Conservation (phyloP, 257 asterid genomes). For the Thymus mandschuricus region DNA sequence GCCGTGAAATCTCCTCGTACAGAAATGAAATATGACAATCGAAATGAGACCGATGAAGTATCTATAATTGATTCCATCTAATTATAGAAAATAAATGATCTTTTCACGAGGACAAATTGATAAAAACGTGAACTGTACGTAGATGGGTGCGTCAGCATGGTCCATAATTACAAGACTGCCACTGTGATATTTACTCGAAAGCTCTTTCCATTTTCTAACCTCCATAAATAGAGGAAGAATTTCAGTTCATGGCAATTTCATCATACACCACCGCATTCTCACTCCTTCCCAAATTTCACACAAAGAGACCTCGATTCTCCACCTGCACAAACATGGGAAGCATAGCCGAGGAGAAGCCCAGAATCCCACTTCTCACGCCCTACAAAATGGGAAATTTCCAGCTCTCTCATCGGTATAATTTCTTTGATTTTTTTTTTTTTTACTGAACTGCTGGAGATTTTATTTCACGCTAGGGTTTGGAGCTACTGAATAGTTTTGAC, state of each 20-base stretch:
- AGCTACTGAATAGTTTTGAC: not conserved
- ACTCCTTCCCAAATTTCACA: not conserved
- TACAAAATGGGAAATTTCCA: slow-evolving; percentile 50
- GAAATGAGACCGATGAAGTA: no score
- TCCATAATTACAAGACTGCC: not conserved
- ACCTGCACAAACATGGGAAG: slow-evolving; percentile 38
- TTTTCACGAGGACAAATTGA: no score
- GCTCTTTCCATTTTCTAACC: not conserved
- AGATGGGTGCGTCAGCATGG: not conserved
- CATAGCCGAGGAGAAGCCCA: slow-evolving; percentile 36
- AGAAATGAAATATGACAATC: no score
- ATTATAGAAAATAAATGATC: no score
- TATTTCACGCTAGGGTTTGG: not conserved
- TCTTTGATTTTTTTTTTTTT: not conserved
- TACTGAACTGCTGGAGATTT: not conserved
- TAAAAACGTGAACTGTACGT: not conserved
- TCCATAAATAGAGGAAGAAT: not conserved
- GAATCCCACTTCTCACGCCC: slow-evolving; percentile 54
- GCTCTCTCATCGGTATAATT: slow-evolving; percentile 51
- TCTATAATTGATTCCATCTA: no score
- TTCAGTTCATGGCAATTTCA: not conserved
- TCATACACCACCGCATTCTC: not conserved
- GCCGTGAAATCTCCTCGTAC: no score
- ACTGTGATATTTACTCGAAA: no score
- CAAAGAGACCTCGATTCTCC: not conserved